Evolutionary conservation across 768 basidiomycete species (phyloP), one percentile per base, ranked within the genome.

Genomic region (Agrocybe praecox): DNA sequence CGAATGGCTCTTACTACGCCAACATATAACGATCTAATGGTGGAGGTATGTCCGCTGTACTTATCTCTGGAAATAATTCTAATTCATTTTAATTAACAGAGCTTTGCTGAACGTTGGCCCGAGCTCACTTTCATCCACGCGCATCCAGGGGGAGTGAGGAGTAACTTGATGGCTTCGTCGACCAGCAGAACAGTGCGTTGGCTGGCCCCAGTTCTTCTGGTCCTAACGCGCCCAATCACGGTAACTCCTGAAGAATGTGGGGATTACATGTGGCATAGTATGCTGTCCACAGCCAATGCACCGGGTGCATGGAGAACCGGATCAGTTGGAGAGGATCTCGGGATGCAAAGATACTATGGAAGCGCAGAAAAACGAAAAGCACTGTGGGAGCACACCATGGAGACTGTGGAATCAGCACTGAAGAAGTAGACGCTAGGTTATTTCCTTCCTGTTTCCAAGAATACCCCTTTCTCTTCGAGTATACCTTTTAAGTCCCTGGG

Each of bases 21-120:
- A 15, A 79, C 81, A 0, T 84, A 83, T 58, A 84, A 75, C 56
- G 83, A 85, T 63, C 61, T 81, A n/a, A 80, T 81, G 79, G 58
- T 83, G 46, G 74, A 82, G 75, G 83, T 81, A 48, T 6, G 69
- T 62, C 33, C 55, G 55, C 1, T 33, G 15, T 17, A 10, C 40
- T 18, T 22, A 32, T 40, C 19, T 33, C 22, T 24, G 18, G 48
- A 24, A 10, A 24, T 44, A 26, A n/a, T 47, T 21, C 12, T 8
- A 8, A 26, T 33, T 43, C 17, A 34, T 29, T n/a, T 57, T 49
- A 6, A 53, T 15, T 10, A 15, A 15, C 54, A 78, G 77, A 65
- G 65, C 42, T 75, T 73, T 43, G 66, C 74, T 0, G 59, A 57
- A n/a, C 64, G 59, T 6, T 52, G 74, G 19, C 75, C 74, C 2